Percentiles rank a stretch among this genome's conserved stretches.
Conservation (phyloP, 2,329 filamentous ascomycete genomes). For the Colletotrichum trifolii region DNA sequence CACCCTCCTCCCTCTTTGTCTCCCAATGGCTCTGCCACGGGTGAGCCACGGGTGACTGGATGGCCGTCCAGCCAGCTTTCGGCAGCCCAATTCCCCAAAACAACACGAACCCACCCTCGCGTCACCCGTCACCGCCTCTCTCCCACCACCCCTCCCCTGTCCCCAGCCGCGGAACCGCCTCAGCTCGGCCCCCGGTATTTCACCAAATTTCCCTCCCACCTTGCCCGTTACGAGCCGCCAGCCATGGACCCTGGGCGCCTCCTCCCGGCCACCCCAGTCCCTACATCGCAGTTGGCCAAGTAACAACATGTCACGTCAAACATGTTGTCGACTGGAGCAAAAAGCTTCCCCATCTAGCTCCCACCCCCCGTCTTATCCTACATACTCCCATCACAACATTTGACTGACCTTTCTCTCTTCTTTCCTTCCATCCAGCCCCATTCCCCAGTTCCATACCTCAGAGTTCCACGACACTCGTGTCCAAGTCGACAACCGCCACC, state of each 20-base stretch:
- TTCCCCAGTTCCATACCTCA: conserved; percentile 45
- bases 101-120: conserved; percentile 20
- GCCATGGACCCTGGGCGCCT: conserved; percentile 35
- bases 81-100: conserved; percentile 5
- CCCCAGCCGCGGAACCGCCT: conserved; percentile 27
- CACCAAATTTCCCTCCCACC: conserved; percentile 31
- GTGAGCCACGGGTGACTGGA: too few species aligned
- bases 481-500: conserved; percentile 68
- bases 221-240: conserved; percentile 34
- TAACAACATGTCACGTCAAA: conserved; percentile 37
- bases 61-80: too few species aligned
- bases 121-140: conserved; percentile 13
- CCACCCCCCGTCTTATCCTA: conserved; percentile 8
- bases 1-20: not conserved
- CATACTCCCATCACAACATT: conserved; percentile 39
- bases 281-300: conserved; percentile 38
- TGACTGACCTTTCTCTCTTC: conserved; percentile 39
- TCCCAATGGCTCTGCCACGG: too few species aligned
- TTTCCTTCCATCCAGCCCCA: conserved; percentile 36
- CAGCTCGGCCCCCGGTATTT: conserved; percentile 35
- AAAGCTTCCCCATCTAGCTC: conserved; percentile 36
- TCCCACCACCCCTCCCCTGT: conserved; percentile 30
- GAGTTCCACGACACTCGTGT: conserved; percentile 73
- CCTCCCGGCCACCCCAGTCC: conserved; percentile 19
- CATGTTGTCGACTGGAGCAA: conserved; percentile 22